Base-by-base conservation (phyloP, 345 rosid species). In the Pugionium dolabratum region DNA sequence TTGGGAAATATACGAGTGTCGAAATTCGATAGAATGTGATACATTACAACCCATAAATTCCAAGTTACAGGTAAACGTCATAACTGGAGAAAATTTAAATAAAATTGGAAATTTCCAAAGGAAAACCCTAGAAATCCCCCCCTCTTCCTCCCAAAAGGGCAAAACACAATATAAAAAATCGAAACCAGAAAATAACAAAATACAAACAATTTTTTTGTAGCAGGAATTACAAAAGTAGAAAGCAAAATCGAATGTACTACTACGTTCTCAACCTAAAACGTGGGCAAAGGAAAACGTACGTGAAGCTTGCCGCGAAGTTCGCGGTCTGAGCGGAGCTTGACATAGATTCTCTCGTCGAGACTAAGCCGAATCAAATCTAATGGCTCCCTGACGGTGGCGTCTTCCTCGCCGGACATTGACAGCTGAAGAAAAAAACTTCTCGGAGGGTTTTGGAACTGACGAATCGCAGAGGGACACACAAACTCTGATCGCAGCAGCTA, bases 241-340 rank as follows among this genome's bases (percentile, higher is more conserved):
- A 18, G 26, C 28, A 8, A 41, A 59, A 51, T 2, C 2, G 29
- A 32, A 59, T 25, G 1, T 32, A 37, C 39, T 10, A 11, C 45
- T 4, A 59, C 7, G 59, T 18, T 18, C 4, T 18, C 47, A 34
- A 1, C 3, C 18, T 18, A 18, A 71, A 40, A 52, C 4, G 40
- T 37, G 30, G 32, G 60, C 9, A 58, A 40, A 42, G 54, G 49
- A 2, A 73, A 43, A 66, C 75, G 27, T 65, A 89, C 99, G 72
- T 94, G 99, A 68, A 94, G 96, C 83, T 94, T 94, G 78, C 99
- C 99, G 50, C 99, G 96, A 70, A 95, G 99, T 63, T 95, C 99
- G 45, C 99, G 96, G 59, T 95, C 99, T 59, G 97, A 87, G 11
- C 99, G 89, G 77, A 95, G 97, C 88, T 95, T 95, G 78, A 95